Base-by-base conservation (phyloP, 768 basidiomycete genomes). In the Kwoniella bestiolae region DNA sequence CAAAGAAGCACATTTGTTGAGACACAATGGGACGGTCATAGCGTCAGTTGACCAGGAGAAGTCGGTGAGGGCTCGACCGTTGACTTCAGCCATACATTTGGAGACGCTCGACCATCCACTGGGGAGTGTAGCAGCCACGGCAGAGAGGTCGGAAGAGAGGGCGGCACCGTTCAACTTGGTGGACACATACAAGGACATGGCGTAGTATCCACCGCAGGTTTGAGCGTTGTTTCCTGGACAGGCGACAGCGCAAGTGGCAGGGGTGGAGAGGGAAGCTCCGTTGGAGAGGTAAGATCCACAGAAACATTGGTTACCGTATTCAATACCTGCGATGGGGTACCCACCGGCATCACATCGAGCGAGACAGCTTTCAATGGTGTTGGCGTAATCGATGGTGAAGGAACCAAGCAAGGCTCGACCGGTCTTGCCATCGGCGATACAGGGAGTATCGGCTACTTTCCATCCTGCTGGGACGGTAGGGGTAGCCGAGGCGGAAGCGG, bases 281-380 rank as follows among this genome's bases (percentile, higher is more conserved):
- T 92, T 62, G 74, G 88, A 31, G 85, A 87, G 3, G 72, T 82
- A 11, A 84, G 86, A 46, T 85, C 87, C 14, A 84, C 82, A 83
- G 72, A 78, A 81, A 71, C 82, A 82, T 63, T 82, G 76, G 38
- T 61, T 63, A 63, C 77, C 73, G 69, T 74, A 80, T 70, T 70
- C 65, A 7, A 70, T 26, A 60, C 69, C 69, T 14, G 50, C 69
- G 25, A 66, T 32, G n/a, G 65, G 62, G 57, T 38, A 67, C 2
- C 69, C 69, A 26, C 51, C 31, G 23, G 44, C 49, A n/a, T 63
- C 60, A 53, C 69, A 70, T 35, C 41, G 46, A 21, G 38, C 35
- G 21, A 70, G 62, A 65, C 69, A 70, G 25, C 46, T 28, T 25
- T 55, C 47, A 35, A 70, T 51, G 38, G 69, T 70, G 58, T 50